Evolutionary conservation across 768 basidiomycete species (phyloP).

Genomic region (Lentinula sp.): DNA sequence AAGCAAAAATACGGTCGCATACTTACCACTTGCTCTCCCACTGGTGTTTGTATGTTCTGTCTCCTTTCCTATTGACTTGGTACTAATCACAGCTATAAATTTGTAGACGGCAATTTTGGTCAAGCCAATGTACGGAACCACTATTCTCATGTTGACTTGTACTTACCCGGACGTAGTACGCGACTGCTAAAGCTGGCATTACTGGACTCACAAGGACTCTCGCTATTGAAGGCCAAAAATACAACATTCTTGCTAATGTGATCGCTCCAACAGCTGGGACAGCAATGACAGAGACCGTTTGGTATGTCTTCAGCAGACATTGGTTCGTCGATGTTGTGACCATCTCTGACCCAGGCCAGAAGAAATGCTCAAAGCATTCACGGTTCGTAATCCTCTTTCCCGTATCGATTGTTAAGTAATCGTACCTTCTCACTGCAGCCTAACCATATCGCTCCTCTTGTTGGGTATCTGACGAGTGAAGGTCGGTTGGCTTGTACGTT

Average conservation of each 20-base stretch:
- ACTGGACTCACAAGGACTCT: conserved; percentile 87
- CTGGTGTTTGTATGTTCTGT: conserved; percentile 74
- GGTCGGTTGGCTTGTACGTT: conserved; percentile 24
- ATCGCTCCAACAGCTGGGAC: conserved; percentile 88
- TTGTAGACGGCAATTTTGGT: conserved; percentile 86
- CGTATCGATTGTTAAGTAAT: not conserved
- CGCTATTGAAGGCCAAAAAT: conserved; percentile 87
- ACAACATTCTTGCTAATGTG: conserved; percentile 84
- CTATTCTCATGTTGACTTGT: not conserved
- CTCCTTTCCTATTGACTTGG: not conserved
- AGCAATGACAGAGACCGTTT: conserved; percentile 85
- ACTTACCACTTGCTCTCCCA: conserved; percentile 88
- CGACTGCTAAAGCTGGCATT: conserved; percentile 89
- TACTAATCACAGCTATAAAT: not conserved
- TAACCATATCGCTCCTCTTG: conserved; percentile 87
- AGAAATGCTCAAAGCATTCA: conserved; percentile 87
- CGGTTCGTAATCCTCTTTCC: conserved; percentile 36
- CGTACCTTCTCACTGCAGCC: conserved; percentile 40
- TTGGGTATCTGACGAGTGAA: conserved; percentile 83
- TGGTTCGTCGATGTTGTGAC: not conserved
- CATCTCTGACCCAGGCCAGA: conserved; percentile 44
- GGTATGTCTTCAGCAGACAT: conserved; percentile 31
- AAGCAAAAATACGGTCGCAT: conserved; percentile 96
- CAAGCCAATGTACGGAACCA: conserved; percentile 68
- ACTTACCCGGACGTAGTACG: conserved; percentile 46